Percentiles rank a stretch among this genome's conserved stretches.
phyloP scores from a whole-genome alignment of 2,329 filamentous ascomycete species.

The Hortaea sp. region DNA sequence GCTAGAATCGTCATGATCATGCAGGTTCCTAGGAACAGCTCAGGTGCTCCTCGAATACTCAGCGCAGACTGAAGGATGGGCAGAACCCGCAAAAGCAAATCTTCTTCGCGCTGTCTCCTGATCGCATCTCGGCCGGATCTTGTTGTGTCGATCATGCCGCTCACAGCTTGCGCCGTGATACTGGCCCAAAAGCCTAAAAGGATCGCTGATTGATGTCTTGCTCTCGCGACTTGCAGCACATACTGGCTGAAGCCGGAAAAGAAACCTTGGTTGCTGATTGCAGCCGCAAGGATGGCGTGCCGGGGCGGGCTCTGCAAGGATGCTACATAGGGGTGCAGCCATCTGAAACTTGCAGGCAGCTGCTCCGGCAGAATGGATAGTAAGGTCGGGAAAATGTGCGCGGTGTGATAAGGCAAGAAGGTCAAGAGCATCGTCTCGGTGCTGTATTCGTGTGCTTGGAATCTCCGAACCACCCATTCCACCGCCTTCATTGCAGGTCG shows the following conservation, averaged over 20 bases:
- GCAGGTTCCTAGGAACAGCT: conserved; percentile 77
- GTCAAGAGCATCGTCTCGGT: conserved; percentile 67
- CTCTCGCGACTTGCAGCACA: conserved; percentile 62
- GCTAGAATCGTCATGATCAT: conserved; percentile 83
- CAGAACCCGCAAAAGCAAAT: conserved; percentile 57
- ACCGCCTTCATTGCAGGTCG: conserved; percentile 83
- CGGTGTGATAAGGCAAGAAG: conserved; percentile 86
- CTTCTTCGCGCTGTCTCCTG: conserved; percentile 71
- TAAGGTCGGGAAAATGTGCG: conserved; percentile 73
- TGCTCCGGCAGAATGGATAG: conserved; percentile 75
- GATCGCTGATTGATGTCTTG: conserved; percentile 63
- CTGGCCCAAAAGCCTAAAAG: conserved; percentile 87
- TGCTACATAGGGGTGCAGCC: conserved; percentile 76
- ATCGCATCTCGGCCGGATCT: conserved; percentile 66
- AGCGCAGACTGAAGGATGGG: conserved; percentile 69
- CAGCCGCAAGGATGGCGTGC: conserved; percentile 72
- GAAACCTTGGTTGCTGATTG: conserved; percentile 67
- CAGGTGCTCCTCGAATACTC: conserved; percentile 62
- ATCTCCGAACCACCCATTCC: conserved; percentile 89
- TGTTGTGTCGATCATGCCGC: conserved; percentile 67
- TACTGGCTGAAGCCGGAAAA: conserved; percentile 69
- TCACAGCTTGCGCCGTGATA: conserved; percentile 74
- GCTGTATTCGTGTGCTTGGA: conserved; percentile 90
- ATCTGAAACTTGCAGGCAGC: conserved; percentile 67
- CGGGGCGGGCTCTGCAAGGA: conserved; percentile 67